These are phyloP conservation scores for Wickerhamiella cacticola DNA, from an alignment of 805 yeast species.

Conservation along the genomic window DNA sequence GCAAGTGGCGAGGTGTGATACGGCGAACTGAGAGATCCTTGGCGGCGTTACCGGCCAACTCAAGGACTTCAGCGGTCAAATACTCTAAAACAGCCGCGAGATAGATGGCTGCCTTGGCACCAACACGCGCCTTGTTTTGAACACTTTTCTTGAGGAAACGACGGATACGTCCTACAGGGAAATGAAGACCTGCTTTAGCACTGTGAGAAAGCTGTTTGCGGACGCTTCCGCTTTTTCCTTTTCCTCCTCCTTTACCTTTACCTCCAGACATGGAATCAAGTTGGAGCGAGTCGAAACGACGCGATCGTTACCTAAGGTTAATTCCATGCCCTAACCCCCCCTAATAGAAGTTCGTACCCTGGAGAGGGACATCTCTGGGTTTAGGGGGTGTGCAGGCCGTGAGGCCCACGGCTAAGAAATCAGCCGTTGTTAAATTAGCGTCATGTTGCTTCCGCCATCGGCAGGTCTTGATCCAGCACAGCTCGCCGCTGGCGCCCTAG, in stretches of 20 bases:
- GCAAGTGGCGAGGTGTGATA: conserved; percentile 97
- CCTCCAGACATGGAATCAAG: conserved; percentile 58
- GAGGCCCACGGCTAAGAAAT: too few species aligned
- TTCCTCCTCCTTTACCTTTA: conserved; percentile 82
- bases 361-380: too few species aligned
- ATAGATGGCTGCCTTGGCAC: conserved; percentile 97
- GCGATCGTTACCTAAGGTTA: conserved; percentile 8
- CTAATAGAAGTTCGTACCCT: too few species aligned
- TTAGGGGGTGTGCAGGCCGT: too few species aligned
- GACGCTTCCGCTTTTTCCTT: conserved; percentile 56
- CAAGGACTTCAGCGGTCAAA: conserved; percentile 93
- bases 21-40: conserved; percentile 98
- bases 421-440: too few species aligned
- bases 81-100: conserved; percentile 93
- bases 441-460: too few species aligned
- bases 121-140: conserved; percentile 74
- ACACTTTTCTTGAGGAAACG: conserved; percentile 89
- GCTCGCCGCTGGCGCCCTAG: not conserved
- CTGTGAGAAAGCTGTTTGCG: conserved; percentile 22
- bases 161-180: conserved; percentile 99
- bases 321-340: conserved; percentile 2
- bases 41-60: conserved; percentile 97
- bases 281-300: conserved; percentile 11
- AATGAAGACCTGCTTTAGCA: conserved; percentile 73
- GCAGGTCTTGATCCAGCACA: too few species aligned